A percentile compares a stretch with the other conserved stretches of the same genome.
phyloP scores from a whole-genome alignment of 225 moss, liverwort and hornwort species.

The Climacium dendroides region DNA sequence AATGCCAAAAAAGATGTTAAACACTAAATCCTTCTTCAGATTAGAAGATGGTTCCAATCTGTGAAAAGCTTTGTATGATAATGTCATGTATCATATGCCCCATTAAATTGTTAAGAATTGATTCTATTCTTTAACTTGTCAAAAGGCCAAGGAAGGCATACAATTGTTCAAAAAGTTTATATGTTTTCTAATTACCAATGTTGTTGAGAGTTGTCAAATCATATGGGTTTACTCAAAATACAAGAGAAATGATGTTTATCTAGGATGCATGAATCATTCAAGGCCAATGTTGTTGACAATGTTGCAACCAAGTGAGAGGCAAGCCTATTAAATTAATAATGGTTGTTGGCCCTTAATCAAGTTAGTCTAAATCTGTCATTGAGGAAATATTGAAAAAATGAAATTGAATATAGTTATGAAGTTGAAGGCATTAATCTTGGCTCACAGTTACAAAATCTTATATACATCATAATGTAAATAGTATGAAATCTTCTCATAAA shows the following conservation, averaged over 20 bases:
- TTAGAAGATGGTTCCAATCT: not conserved
- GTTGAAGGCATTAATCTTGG: not conserved
- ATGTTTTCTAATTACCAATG: not conserved
- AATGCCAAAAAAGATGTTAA: too few relatives aligned
- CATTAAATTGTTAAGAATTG: too few relatives aligned
- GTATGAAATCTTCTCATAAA: not conserved
- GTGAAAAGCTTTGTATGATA: not conserved
- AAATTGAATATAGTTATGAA: not conserved
- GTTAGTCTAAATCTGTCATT: not conserved
- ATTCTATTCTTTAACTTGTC: not conserved
- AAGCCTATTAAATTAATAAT: not conserved
- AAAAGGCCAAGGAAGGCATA: not conserved
- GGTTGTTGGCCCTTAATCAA: not conserved
- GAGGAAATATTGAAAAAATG: not conserved
- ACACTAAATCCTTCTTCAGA: too few relatives aligned
- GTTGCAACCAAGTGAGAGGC: not conserved
- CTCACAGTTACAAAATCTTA: not conserved
- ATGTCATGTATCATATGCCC: too few relatives aligned
- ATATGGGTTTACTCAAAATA: not conserved
- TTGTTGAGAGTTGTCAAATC: not conserved
- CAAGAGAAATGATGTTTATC: not conserved
- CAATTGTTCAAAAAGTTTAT: fast-evolving
- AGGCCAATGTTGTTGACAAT: not conserved
- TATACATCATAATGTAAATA: too few relatives aligned
- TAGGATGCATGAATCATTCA: not conserved